Evolutionary conservation across 352 stramenopile species (phyloP), one percentile per base, ranked within the genome.

Genomic region (Pythium phragmiticola): DNA sequence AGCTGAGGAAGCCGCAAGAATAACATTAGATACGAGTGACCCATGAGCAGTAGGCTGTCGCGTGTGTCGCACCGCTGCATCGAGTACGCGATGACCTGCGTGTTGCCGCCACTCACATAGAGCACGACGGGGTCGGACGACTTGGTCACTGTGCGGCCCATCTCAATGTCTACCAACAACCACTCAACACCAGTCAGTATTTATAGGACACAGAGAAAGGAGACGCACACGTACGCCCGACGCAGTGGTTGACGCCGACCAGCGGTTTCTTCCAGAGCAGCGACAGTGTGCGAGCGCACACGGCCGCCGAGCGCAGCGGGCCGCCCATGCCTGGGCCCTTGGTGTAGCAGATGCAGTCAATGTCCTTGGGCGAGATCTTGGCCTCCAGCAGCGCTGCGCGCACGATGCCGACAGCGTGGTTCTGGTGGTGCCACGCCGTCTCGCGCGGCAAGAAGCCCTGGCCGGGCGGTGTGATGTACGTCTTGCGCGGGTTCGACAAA

Each of bases 51-150:
- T 30, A 30, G 26, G 4, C 26, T 2, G 26, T 5, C 26, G 26
- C 26, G 16, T 12, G 33, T 17, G 11, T 23, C 67, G 47, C 66
- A 94, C 80, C 86, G 76, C 64, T 95, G 85, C 85, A 92, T 94
- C 49, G 84, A 85, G 72, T 95, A 94, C 42, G 84, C 82, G 58
- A 96, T 94, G 46, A 98, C 93, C 79, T 99, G 98, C 26, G 98
- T 99, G 81, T 99, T 99, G 16, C 98, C 98, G 16, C 98, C 98
- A 68, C 90, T 98, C 8, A 99, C 98, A 66, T 99, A 99, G 7
- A 99, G 77, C 63, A 99, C 96, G 7, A 99, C 97, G 3, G 98
- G 98, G 67, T 99, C 88, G 5, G 83, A 67, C 16, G 89, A 86
- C 57, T 96, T 96, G 57, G 96, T 99, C 14, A 98, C 96, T 17